Evolutionary conservation across 768 basidiomycete species (phyloP).

Genomic region (Kwoniella botswanensis): DNA sequence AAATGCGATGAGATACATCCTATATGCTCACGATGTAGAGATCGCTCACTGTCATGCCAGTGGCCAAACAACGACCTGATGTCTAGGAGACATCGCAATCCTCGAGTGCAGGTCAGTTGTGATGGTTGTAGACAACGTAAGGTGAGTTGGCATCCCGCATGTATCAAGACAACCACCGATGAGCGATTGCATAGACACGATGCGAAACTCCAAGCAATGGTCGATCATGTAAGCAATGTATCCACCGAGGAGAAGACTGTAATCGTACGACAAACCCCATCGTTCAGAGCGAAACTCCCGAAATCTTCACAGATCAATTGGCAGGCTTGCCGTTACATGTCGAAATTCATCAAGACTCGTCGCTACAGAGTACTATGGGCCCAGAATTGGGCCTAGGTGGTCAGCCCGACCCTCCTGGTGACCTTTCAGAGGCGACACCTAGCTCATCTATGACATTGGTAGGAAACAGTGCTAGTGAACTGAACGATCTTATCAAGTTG

Average conservation of each 20-base stretch:
- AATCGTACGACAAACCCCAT: neutral
- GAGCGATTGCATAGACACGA: neutral
- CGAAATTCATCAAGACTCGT: neutral
- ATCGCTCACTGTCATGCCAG: conserved; percentile 5
- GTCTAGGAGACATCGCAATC: conserved; percentile 15
- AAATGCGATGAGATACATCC: conserved; percentile 26
- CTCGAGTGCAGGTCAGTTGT: conserved; percentile 6
- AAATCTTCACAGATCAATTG: neutral
- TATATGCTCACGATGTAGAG: conserved; percentile 11
- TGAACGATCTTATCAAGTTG: conserved; percentile 11
- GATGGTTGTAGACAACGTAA: conserved; percentile 14
- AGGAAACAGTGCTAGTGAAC: neutral
- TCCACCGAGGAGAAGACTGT: neutral
- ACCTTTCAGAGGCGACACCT: neutral
- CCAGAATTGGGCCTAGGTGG: neutral
- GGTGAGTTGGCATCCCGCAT: neutral
- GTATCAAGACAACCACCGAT: neutral
- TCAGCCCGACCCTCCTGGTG: neutral
- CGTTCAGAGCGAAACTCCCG: neutral
- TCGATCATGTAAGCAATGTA: neutral
- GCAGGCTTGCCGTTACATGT: neutral
- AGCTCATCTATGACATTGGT: neutral
- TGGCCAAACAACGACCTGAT: neutral
- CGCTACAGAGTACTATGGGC: neutral
- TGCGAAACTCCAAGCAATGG: neutral